Evolutionary conservation across 768 basidiomycete species (phyloP), one percentile per base, ranked within the genome.

Genomic region (Neoboletus magnificus): DNA sequence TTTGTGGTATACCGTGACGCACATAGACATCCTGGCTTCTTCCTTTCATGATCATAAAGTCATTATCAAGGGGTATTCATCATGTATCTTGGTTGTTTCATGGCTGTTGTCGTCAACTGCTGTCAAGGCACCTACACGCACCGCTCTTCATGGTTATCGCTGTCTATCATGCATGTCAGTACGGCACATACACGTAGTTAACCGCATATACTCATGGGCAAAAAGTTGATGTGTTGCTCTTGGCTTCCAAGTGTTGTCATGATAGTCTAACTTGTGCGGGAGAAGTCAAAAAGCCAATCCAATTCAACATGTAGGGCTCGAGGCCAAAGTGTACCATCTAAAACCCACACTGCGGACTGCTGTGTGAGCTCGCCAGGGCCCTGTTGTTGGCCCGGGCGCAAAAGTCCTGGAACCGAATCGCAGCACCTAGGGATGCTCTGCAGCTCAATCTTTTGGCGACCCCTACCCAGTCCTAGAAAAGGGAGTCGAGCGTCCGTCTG

Each of bases 1-100:
- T 25, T 62, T 61, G 37, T 70, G 46, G 61, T 52, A 67, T 63
- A 61, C 56, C 59, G 67, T 71, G 50, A 58, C 62, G 57, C 64
- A 65, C 58, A 55, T 71, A 71, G 60, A 67, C 36, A 47, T 56
- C 35, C 35, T 41, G 25, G 40, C 32, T 52, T 44, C 36, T 18
- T 46, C 36, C 20, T 39, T 52, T 37, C 52, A 49, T 32, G 37
- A 39, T 55, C 20, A n/a, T 48, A 45, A 53, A 44, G 18, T 62
- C 50, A 45, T 62, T 56, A 57, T 50, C 45, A 52, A 54, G 42
- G 62, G 60, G 27, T 10, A n/a, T 5, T 4, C 25, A 50, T 60
- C 41, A 44, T 52, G 60, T 55, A 39, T 58, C 49, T 63, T 46
- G 62, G 47, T 42, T 56, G n/a, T 52, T 56, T 57, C 52, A 56